A percentile compares a stretch with the other conserved stretches of the same genome.
Evolutionary conservation across 140 eudicot genomes (phyloP).

Genomic region (Stevia rebaudiana): DNA sequence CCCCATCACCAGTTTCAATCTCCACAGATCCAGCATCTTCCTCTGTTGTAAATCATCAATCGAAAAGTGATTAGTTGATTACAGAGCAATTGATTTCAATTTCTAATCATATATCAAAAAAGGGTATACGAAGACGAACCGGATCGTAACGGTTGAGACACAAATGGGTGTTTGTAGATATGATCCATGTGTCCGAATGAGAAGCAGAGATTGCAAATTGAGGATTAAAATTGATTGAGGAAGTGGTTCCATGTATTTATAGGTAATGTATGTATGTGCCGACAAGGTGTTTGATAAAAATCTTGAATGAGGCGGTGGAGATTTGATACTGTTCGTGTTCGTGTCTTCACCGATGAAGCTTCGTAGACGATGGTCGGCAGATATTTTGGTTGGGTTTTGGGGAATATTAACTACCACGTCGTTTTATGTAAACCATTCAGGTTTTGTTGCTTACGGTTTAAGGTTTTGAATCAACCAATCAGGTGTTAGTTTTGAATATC

Average conservation of each 20-base stretch:
- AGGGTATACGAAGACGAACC: background rate
- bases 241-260: background rate
- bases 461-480: conserved; percentile 14
- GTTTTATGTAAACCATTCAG: background rate
- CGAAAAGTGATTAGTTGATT: background rate
- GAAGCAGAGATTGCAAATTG: background rate
- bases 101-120: background rate
- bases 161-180: background rate
- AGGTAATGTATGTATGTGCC: conserved; percentile 20
- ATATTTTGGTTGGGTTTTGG: conserved; percentile 22
- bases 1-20: background rate
- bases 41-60: conserved; percentile 9
- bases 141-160: background rate
- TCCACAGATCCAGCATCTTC: background rate
- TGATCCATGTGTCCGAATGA: conserved; percentile 22
- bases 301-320: conserved; percentile 41
- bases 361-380: conserved; percentile 21
- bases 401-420: conserved; percentile 11
- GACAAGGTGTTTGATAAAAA: conserved; percentile 36
- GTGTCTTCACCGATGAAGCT: conserved; percentile 14
- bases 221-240: background rate
- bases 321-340: conserved; percentile 20
- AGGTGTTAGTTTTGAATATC: conserved; percentile 1
- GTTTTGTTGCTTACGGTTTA: conserved; percentile 18
- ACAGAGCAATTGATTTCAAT: background rate